Conservation (phyloP, 495 filamentous ascomycete genomes). For the Trichoderma asperelloides region DNA sequence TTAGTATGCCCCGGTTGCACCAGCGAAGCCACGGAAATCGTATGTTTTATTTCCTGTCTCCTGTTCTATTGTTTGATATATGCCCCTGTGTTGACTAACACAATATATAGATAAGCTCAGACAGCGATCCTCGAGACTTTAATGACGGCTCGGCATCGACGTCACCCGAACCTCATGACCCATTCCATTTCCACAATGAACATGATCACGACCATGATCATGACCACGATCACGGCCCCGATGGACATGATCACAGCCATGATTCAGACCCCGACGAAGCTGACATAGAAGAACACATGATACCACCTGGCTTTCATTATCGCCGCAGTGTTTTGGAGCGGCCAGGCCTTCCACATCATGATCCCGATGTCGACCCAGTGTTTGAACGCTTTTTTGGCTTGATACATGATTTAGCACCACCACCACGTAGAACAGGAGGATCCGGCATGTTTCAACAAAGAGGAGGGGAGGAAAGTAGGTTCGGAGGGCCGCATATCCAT, state of each 20-base stretch:
- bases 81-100: slow-evolving; percentile 15
- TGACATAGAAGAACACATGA: slow-evolving; percentile 40
- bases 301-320: slow-evolving; percentile 38
- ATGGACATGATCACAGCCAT: slow-evolving; percentile 29
- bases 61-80: not conserved
- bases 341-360: not conserved
- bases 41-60: slow-evolving; percentile 27
- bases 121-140: slow-evolving; percentile 32
- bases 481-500: not conserved
- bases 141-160: slow-evolving; percentile 17
- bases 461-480: not conserved
- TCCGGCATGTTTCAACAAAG: not conserved
- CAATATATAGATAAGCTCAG: slow-evolving; percentile 25
- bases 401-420: slow-evolving; percentile 21
- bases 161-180: slow-evolving; percentile 9
- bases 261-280: slow-evolving; percentile 39
- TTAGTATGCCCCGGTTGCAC: slow-evolving; percentile 69
- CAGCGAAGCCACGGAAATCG: slow-evolving; percentile 79
- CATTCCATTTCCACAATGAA: slow-evolving; percentile 13
- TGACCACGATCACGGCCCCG: slow-evolving; percentile 26
- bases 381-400: slow-evolving; percentile 35
- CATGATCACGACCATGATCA: slow-evolving; percentile 31
- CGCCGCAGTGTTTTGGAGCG: slow-evolving; percentile 15
- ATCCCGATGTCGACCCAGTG: slow-evolving; percentile 24
- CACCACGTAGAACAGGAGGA: not conserved